Percentiles rank a stretch among this genome's conserved stretches.
phyloP scores from a whole-genome alignment of 202 grass and related monocot genomes.

The Dendrocalamus latiflorus region DNA sequence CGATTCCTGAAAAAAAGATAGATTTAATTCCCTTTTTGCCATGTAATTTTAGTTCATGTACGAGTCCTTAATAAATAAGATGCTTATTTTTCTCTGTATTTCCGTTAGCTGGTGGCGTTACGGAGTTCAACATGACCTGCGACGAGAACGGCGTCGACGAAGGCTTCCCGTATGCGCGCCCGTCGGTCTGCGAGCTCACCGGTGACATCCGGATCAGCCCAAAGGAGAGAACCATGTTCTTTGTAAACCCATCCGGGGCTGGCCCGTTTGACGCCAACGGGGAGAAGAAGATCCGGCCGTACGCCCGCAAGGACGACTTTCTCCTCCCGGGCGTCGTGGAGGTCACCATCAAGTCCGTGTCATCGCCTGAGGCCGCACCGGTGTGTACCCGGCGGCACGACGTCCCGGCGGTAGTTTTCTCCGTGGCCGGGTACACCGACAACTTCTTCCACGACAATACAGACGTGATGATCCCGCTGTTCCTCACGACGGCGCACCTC shows the following conservation, averaged over 20 bases:
- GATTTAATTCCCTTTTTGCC: not conserved
- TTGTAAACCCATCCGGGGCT: slow-evolving; percentile 34
- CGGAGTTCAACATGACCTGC: slow-evolving; percentile 44
- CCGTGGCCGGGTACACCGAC: slow-evolving; percentile 66
- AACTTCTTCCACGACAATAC: slow-evolving; percentile 91
- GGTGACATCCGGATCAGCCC: slow-evolving; percentile 60
- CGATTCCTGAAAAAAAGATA: not conserved
- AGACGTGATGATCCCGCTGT: slow-evolving; percentile 73
- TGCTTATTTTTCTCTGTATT: not conserved
- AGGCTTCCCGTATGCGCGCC: slow-evolving; percentile 73
- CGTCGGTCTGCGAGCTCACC: slow-evolving; percentile 54
- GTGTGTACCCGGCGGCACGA: slow-evolving; percentile 40
- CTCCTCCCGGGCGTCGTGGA: slow-evolving; percentile 66
- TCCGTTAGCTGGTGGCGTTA: not conserved
- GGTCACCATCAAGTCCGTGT: slow-evolving; percentile 62
- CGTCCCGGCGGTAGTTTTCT: slow-evolving; percentile 65
- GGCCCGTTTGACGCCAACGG: slow-evolving; percentile 41
- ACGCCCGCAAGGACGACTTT: slow-evolving; percentile 69
- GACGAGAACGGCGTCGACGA: slow-evolving; percentile 63
- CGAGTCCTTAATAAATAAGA: not conserved
- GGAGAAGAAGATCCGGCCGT: slow-evolving; percentile 70
- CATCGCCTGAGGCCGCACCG: slow-evolving; percentile 6
- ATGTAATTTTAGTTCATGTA: not conserved
- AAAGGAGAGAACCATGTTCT: slow-evolving; percentile 44
- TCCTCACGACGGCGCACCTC: slow-evolving; percentile 54